phyloP scores from a whole-genome alignment of 805 yeast genomes.

The Zygosaccharomyces gambellarensis region DNA sequence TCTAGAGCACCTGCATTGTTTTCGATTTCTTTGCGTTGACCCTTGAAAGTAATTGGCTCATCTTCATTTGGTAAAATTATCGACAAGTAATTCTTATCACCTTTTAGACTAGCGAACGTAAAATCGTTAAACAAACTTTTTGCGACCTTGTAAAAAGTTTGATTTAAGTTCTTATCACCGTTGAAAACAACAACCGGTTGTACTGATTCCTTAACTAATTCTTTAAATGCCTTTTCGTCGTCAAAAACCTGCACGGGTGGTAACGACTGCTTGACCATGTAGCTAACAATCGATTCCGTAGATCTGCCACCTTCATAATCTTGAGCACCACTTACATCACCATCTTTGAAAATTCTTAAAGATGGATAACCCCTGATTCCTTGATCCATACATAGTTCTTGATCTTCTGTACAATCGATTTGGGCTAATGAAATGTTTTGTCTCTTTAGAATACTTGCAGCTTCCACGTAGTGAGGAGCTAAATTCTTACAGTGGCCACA shows the following conservation, averaged over 20 bases:
- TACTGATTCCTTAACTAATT: conserved; percentile 37
- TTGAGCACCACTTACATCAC: conserved; percentile 38
- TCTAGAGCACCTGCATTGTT: conserved; percentile 45
- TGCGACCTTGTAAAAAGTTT: conserved; percentile 61
- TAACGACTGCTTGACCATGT: conserved; percentile 73
- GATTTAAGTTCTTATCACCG: conserved; percentile 41
- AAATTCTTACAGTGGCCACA: conserved; percentile 92
- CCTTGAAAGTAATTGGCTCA: conserved; percentile 33
- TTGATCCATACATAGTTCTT: conserved; percentile 60
- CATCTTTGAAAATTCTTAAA: conserved; percentile 63
- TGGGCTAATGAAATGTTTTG: conserved; percentile 72
- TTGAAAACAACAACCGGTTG: conserved; percentile 57
- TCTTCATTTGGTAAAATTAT: conserved; percentile 29
- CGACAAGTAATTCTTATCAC: conserved; percentile 31
- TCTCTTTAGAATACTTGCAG: conserved; percentile 64
- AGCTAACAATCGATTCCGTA: conserved; percentile 68
- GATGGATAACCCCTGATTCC: conserved; percentile 83
- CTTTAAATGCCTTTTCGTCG: conserved; percentile 46
- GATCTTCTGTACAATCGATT: conserved; percentile 78
- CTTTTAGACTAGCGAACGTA: conserved; percentile 48
- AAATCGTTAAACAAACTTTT: conserved; percentile 55
- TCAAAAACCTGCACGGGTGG: conserved; percentile 64
- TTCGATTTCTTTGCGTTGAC: conserved; percentile 19
- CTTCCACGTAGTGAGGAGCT: conserved; percentile 74
- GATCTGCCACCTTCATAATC: conserved; percentile 85